Percentiles rank a stretch among this genome's conserved stretches.
These are phyloP conservation scores for Eucalyptus decipiens DNA, from an alignment of 345 rosid species.

Conservation along the genomic window DNA sequence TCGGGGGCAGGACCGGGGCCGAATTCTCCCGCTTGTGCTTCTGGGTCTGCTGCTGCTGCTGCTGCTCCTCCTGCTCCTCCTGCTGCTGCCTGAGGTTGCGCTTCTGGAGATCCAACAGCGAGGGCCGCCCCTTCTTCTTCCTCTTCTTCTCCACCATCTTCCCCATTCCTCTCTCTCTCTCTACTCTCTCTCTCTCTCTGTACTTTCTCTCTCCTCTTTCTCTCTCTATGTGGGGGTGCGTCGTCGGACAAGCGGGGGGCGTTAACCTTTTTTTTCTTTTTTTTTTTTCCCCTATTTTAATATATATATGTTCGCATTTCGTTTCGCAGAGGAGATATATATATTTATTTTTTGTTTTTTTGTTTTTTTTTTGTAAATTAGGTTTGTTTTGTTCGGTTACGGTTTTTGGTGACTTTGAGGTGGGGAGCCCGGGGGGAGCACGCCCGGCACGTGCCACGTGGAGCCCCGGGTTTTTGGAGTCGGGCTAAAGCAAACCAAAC, in stretches of 20 bases:
- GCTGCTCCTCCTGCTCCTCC: neutral
- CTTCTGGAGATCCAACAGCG: constrained; percentile 53
- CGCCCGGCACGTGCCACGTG: neutral
- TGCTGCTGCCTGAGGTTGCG: constrained; percentile 27
- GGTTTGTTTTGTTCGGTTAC: neutral
- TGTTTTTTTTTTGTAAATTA: neutral
- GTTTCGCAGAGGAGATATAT: too few species aligned
- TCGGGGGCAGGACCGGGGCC: neutral
- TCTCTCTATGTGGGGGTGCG: neutral
- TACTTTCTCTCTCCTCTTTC: neutral
- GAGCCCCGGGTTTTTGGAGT: neutral
- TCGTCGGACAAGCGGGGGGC: neutral
- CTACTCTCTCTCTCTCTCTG: neutral
- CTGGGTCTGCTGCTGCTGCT: neutral
- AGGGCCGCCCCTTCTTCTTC: constrained; percentile 67
- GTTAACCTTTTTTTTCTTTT: neutral
- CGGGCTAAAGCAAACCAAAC: neutral
- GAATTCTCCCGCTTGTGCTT: neutral
- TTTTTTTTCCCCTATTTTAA: neutral
- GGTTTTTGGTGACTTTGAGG: neutral
- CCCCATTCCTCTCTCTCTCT: constrained; percentile 12
- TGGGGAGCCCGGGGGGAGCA: neutral
- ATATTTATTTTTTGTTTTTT: too few species aligned
- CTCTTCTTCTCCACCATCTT: constrained; percentile 28
- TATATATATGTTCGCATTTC: neutral